Base-by-base conservation (phyloP, 1,284 basidiomycete species). In the Malassezia brasiliensis region DNA sequence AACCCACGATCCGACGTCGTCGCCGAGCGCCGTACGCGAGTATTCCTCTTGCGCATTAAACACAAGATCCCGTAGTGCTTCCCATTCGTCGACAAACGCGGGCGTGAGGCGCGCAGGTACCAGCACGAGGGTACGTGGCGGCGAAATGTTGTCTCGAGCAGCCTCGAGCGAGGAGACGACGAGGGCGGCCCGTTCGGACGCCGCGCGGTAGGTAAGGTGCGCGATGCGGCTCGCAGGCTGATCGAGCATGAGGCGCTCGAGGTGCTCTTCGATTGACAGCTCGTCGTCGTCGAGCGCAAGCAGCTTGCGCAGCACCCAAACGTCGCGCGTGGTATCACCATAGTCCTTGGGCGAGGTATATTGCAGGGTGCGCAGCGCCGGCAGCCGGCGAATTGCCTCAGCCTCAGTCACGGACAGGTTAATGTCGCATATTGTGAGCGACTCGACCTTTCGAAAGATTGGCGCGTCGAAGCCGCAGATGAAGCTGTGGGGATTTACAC, bases 401-500 rank as follows among this genome's bases (percentile, higher is more conserved):
- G 62, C 64, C 51, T 74, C 72, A 25, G 68, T 66, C 15, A 61
- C 55, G 5, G 70, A 67, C 44, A 74, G 35, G 45, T 66, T 74
- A 12, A 63, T 63, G 53, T 74, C 72, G 15, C 65, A 63, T 15
- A 74, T 58, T 20, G 62, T 52, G 10, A 72, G 47, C 39, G 60
- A 50, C 22, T 54, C 56, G 5, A 69, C 64, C 22, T 62, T 68
- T 1, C 63, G 36, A 34, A 74, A 72, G 22, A 74, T 69, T 32
- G 68, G 66, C 31, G 68, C 72, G 9, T 60, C 60, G 45, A 73
- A 74, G 20, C 60, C 65, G 7, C 65, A 63, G 0, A 74, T 59
- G 40, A 69, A 74, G 37, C 63, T 65, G 53, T 72, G 66, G 9
- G 72, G 69, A 34, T 74, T 74, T 54, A 74, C 56, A 56, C 65